Base-by-base conservation (phyloP, 495 filamentous ascomycete species). In the Talaromyces stipitatus region DNA sequence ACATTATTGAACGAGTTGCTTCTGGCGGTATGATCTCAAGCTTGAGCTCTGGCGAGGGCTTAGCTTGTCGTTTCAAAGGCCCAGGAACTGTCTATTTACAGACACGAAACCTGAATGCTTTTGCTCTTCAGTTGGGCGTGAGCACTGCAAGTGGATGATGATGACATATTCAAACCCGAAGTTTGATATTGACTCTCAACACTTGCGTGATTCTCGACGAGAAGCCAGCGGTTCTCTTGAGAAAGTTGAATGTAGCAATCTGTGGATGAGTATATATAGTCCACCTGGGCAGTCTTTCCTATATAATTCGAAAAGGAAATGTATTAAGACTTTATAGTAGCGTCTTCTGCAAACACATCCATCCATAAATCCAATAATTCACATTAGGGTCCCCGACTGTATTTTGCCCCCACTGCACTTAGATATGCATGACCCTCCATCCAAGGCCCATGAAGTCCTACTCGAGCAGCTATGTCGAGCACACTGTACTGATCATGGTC, bases 81-180 rank as follows among this genome's bases (percentile, higher is more conserved):
- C 94, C 94, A 2, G 94, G 94, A 1, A 94, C 91, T 0, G 85
- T 97, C 1, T 97, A 95, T 67, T 75, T 97, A 56, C 94, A 98
- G 70, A 98, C 94, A 0, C 82, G 94, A 53, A 97, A 97, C 62
- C 78, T 91, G 50, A 69, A 66, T 16, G 78, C 78, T 0, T 88
- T 90, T 63, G 75, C 78, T 4, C 50, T 58, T 0, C 69, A 74
- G 24, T 64, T 78, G 29, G 64, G 68, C 24, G 41, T 65, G 11
- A 72, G 66, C 22, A 66, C 64, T 3, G 67, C 66, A 1, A 65
- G 66, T 59, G 62, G 55, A 18, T 66, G 48, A 64, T 45, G 16
- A 5, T 22, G 24, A 29, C 11, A 8, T 52, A 23, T 20, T 45
- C 5, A 6, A 45, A 45, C 16, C 30, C 12, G 30, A 33, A n/a